Percentiles rank a stretch among this genome's conserved stretches.
These are phyloP conservation scores for Rusavskia elegans DNA, from an alignment of 495 filamentous ascomycete species.

Conservation along the genomic window DNA sequence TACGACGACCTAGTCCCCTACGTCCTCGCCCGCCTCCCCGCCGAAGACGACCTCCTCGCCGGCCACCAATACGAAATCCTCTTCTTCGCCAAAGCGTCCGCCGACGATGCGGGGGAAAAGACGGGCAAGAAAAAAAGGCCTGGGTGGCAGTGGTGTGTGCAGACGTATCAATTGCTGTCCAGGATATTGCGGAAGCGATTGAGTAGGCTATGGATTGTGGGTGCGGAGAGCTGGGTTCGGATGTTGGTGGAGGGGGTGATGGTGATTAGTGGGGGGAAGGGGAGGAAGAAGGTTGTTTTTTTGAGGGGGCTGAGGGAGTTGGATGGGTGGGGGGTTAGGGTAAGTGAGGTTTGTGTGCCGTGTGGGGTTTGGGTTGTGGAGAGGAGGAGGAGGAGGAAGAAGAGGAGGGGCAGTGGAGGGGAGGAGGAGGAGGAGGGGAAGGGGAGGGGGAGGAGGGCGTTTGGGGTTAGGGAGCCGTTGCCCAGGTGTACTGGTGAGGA, in stretches of 20 bases:
- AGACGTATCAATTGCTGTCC: conserved; percentile 37
- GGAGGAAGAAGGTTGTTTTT: conserved; percentile 34
- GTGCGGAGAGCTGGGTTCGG: conserved; percentile 39
- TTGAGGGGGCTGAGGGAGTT: background rate
- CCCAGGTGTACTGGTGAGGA: conserved; percentile 13
- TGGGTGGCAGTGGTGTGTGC: conserved; percentile 41
- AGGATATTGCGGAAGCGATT: conserved; percentile 36
- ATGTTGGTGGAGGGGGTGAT: conserved; percentile 40
- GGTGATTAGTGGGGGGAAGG: conserved; percentile 39
- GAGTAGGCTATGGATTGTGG: conserved; percentile 37
- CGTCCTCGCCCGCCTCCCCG: conserved; percentile 35
- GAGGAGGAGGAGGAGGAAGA: background rate
- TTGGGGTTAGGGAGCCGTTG: conserved; percentile 24
- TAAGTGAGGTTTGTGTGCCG: conserved; percentile 7
- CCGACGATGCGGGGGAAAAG: conserved; percentile 14
- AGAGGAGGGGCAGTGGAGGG: background rate
- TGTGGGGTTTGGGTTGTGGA: background rate
- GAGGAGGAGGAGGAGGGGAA: background rate
- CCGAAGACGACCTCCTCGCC: conserved; percentile 34
- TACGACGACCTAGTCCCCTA: conserved; percentile 40
- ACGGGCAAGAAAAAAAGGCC: conserved; percentile 29
- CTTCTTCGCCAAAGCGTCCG: conserved; percentile 36
- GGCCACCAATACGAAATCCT: conserved; percentile 37
- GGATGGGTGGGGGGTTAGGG: background rate
- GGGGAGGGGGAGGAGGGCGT: conserved; percentile 28